A percentile compares a stretch with the other conserved stretches of the same genome.
These are phyloP conservation scores for Asparagopsis taxiformis DNA, from an alignment of 31 red algal genomes.

Conservation along the genomic window DNA sequence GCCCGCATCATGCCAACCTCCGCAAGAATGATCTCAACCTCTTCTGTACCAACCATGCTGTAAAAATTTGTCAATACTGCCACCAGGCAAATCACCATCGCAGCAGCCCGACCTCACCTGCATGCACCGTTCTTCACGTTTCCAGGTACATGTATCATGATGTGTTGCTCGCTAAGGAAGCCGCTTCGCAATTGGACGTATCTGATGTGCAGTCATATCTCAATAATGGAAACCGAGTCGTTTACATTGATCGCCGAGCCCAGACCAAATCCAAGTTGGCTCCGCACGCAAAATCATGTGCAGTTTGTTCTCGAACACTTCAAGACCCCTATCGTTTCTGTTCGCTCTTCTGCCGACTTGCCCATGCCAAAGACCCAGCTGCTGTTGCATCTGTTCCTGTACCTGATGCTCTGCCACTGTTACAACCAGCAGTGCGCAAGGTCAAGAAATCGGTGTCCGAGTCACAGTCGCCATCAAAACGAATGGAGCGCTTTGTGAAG, in stretches of 20 bases:
- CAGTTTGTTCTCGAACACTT: conserved; percentile 21
- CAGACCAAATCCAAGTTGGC: conserved; percentile 41
- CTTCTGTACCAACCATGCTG: conserved; percentile 11
- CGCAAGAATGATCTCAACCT: conserved; percentile 39
- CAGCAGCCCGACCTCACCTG: not conserved
- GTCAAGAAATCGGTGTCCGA: not conserved
- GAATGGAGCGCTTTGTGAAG: no score
- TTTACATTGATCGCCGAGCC: conserved; percentile 42
- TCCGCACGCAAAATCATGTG: conserved; percentile 31
- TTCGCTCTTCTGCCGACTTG: conserved; percentile 35
- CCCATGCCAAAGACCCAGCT: conserved; percentile 9
- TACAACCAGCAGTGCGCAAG: not conserved
- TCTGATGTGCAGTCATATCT: conserved; percentile 20
- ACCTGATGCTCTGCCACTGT: conserved; percentile 21
- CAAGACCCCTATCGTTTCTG: conserved; percentile 41
- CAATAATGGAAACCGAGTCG: conserved; percentile 45
- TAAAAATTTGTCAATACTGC: conserved; percentile 27
- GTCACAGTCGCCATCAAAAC: no score
- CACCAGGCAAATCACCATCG: no score
- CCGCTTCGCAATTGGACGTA: conserved; percentile 8
- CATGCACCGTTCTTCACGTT: conserved; percentile 34
- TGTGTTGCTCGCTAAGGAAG: conserved; percentile 13
- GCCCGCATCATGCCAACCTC: conserved; percentile 15
- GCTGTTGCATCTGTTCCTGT: conserved; percentile 11
- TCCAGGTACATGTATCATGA: conserved; percentile 59